These are phyloP conservation scores for Lathyrus aphaca DNA, from an alignment of 306 rosid genomes.

Conservation along the genomic window DNA sequence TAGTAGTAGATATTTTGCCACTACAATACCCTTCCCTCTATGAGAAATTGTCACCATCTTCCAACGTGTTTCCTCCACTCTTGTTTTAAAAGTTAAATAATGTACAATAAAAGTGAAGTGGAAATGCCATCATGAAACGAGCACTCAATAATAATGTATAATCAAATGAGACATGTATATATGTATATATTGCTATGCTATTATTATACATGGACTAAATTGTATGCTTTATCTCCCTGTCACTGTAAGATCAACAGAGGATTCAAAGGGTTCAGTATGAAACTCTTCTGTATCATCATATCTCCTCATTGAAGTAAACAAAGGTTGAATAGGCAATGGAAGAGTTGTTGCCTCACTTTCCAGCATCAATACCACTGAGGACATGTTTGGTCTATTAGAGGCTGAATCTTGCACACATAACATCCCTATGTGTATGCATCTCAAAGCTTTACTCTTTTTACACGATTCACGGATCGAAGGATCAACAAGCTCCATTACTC, in stretches of 20 bases:
- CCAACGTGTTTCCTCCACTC: no score
- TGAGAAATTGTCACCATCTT: no score
- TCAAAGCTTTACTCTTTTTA: slow-evolving; percentile 48
- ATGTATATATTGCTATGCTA: background rate
- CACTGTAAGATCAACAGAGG: slow-evolving; percentile 57
- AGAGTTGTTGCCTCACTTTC: slow-evolving; percentile 73
- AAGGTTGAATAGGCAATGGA: slow-evolving; percentile 66
- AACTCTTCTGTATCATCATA: slow-evolving; percentile 50
- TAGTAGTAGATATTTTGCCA: no score
- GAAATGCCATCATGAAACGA: background rate
- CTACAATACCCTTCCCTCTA: no score
- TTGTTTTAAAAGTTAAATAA: no score
- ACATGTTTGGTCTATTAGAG: slow-evolving; percentile 71
- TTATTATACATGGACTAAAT: background rate
- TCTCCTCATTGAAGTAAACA: slow-evolving; percentile 64
- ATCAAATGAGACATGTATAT: background rate
- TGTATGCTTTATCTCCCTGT: slow-evolving; percentile 59
- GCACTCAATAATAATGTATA: background rate
- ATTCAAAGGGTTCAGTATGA: slow-evolving; percentile 49
- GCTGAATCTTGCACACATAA: slow-evolving; percentile 89
- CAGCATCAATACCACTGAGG: slow-evolving; percentile 73
- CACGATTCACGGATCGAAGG: slow-evolving; percentile 55
- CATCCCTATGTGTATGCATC: slow-evolving; percentile 81
- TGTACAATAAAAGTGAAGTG: background rate
- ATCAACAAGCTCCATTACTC: slow-evolving; percentile 67